Evolutionary conservation across 768 basidiomycete species (phyloP).

Genomic region (Lyophyllum semitale): DNA sequence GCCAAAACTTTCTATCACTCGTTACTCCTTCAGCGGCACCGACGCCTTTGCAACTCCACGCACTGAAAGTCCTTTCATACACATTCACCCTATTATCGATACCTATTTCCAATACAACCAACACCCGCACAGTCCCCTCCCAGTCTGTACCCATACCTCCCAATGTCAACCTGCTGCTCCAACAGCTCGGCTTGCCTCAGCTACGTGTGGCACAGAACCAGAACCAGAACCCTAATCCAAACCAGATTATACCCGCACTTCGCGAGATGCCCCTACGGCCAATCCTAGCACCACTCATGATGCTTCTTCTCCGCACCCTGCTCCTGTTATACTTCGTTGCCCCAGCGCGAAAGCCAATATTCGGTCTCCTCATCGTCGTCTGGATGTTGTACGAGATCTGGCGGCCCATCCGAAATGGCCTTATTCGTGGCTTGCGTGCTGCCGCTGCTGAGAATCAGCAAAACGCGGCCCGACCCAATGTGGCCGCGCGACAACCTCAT

Average conservation of each 20-base stretch:
- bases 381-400: conserved; percentile 81
- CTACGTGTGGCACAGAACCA: conserved; percentile 39
- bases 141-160: conserved; percentile 41
- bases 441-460: conserved; percentile 32
- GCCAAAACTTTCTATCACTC: conserved; percentile 56
- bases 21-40: conserved; percentile 45
- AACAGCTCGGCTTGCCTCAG: conserved; percentile 63
- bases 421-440: conserved; percentile 37
- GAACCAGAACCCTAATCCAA: conserved; percentile 34
- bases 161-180: conserved; percentile 62
- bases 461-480: conserved; percentile 18
- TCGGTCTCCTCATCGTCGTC: conserved; percentile 62
- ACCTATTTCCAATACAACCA: conserved; percentile 23
- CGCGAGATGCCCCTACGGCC: conserved; percentile 68
- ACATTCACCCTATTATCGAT: conserved; percentile 53
- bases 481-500: conserved; percentile 5
- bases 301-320: conserved; percentile 68
- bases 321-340: conserved; percentile 78
- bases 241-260: conserved; percentile 38
- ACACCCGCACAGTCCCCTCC: conserved; percentile 22
- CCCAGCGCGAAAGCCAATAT: conserved; percentile 70
- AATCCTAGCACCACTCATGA: conserved; percentile 62
- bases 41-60: conserved; percentile 62
- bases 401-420: conserved; percentile 59
- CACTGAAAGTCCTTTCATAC: conserved; percentile 61